phyloP scores from a whole-genome alignment of 306 rosid species.

The Cucumis hystrix region DNA sequence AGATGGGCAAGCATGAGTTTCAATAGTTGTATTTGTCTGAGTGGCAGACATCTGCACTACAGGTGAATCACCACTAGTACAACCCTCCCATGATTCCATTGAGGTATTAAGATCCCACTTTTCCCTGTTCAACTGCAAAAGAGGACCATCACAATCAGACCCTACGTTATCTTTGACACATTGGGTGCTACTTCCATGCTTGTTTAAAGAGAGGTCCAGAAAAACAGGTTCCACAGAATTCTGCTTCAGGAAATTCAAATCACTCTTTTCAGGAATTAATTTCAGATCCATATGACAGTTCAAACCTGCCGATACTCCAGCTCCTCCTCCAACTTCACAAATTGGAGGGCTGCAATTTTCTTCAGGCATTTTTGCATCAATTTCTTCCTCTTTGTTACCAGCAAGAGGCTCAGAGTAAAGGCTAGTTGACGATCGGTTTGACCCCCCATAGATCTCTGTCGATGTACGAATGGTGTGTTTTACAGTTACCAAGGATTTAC shows the following conservation, averaged over 20 bases:
- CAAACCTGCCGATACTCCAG: slow-evolving; percentile 32
- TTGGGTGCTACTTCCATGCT: slow-evolving; percentile 26
- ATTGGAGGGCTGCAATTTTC: slow-evolving; percentile 26
- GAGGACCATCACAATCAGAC: slow-evolving; percentile 12
- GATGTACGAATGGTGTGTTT: slow-evolving; percentile 15
- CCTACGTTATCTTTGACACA: slow-evolving; percentile 20
- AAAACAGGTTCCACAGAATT: slow-evolving; percentile 31
- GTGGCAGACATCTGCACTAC: slow-evolving; percentile 21
- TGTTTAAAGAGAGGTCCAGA: slow-evolving; percentile 53
- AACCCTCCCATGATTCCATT: slow-evolving; percentile 93
- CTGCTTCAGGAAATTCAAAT: slow-evolving; percentile 8
- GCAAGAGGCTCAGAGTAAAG: slow-evolving; percentile 13
- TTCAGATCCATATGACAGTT: slow-evolving; percentile 26
- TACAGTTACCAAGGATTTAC: slow-evolving; percentile 18
- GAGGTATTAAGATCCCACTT: slow-evolving; percentile 97
- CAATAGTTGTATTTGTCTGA: slow-evolving; percentile 12
- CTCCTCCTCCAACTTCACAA: slow-evolving; percentile 23
- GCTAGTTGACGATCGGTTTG: slow-evolving; percentile 32
- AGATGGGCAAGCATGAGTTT: slow-evolving; percentile 8
- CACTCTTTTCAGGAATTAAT: slow-evolving; percentile 16
- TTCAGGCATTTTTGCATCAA: slow-evolving; percentile 13
- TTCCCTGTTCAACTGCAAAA: slow-evolving; percentile 44
- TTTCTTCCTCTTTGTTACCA: slow-evolving; percentile 23
- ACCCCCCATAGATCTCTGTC: slow-evolving; percentile 31
- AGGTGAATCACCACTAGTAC: slow-evolving; percentile 29